phyloP scores from a whole-genome alignment of 169 alveolate species.

The Babesia gibsoni region DNA sequence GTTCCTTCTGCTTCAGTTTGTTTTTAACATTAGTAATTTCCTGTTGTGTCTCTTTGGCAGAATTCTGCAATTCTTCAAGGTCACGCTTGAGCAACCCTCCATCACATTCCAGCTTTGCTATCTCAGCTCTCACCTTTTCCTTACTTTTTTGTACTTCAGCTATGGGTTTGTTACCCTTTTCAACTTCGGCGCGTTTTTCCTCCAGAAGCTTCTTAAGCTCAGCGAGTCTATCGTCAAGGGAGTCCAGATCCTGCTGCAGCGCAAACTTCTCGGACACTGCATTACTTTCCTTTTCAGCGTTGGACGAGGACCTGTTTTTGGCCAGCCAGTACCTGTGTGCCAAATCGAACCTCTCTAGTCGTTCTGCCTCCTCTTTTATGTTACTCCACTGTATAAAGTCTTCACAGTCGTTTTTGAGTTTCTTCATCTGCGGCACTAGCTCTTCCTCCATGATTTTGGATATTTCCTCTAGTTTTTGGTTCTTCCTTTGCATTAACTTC shows the following conservation, averaged over 20 bases:
- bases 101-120: slow-evolving; percentile 51
- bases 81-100: slow-evolving; percentile 57
- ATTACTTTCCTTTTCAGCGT: slow-evolving; percentile 37
- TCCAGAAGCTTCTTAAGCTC: background rate
- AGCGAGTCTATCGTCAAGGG: slow-evolving; percentile 9
- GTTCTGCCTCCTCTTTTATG: slow-evolving; percentile 67
- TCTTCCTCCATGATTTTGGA: slow-evolving; percentile 85
- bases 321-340: slow-evolving; percentile 69
- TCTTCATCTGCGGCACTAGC: slow-evolving; percentile 86
- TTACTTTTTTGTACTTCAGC: slow-evolving; percentile 37
- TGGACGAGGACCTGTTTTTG: slow-evolving; percentile 12
- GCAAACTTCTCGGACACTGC: slow-evolving; percentile 38
- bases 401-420: slow-evolving; percentile 82
- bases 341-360: slow-evolving; percentile 62
- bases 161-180: background rate
- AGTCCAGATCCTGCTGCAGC: slow-evolving; percentile 47
- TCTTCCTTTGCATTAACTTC: slow-evolving; percentile 87
- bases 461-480: slow-evolving; percentile 88
- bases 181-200: background rate
- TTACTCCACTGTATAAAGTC: slow-evolving; percentile 69
- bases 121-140: slow-evolving; percentile 54
- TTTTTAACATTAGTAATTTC: slow-evolving; percentile 49
- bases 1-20: slow-evolving; percentile 59
- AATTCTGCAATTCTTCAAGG: slow-evolving; percentile 43
- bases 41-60: slow-evolving; percentile 46